These are phyloP conservation scores for Casaregolazyma lundiana DNA, from an alignment of 1,139 yeast species.

Conservation along the genomic window DNA sequence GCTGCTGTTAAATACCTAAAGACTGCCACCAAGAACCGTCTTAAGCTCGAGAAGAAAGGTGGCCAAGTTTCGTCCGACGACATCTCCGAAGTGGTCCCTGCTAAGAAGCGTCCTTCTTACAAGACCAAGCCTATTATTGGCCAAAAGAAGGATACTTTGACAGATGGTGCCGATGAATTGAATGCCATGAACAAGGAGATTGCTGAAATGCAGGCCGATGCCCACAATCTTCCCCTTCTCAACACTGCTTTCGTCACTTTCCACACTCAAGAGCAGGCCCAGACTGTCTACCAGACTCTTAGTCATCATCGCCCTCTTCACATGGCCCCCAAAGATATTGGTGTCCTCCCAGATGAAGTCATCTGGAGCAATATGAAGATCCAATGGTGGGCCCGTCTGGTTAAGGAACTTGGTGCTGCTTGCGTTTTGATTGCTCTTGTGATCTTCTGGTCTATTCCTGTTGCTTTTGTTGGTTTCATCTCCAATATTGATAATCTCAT, in stretches of 20 bases:
- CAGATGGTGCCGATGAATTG: constrained; percentile 61
- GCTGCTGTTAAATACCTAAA: constrained; percentile 60
- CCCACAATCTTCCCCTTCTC: constrained; percentile 40
- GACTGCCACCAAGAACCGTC: constrained; percentile 53
- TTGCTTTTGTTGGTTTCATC: constrained; percentile 89
- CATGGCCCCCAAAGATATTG: constrained; percentile 57
- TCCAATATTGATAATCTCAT: constrained; percentile 70
- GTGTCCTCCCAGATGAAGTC: constrained; percentile 74
- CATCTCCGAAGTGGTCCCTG: constrained; percentile 63
- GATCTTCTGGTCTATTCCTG: constrained; percentile 91
- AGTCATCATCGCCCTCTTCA: constrained; percentile 64
- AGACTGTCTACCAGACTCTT: constrained; percentile 75
- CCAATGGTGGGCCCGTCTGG: constrained; percentile 77
- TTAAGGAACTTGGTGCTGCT: constrained; percentile 54
- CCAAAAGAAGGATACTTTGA: constrained; percentile 78
- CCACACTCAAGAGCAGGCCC: constrained; percentile 81
- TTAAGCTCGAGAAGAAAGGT: constrained; percentile 61
- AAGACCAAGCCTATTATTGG: constrained; percentile 64
- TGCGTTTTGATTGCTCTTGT: constrained; percentile 55
- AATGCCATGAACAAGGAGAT: constrained; percentile 67
- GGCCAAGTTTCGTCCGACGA: constrained; percentile 44
- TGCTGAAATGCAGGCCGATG: constrained; percentile 49
- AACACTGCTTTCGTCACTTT: constrained; percentile 81
- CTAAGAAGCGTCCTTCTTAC: constrained; percentile 71
- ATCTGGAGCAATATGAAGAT: constrained; percentile 83